phyloP scores from a whole-genome alignment of 108 stramenopile genomes.

The Conticribra weissflogii region DNA sequence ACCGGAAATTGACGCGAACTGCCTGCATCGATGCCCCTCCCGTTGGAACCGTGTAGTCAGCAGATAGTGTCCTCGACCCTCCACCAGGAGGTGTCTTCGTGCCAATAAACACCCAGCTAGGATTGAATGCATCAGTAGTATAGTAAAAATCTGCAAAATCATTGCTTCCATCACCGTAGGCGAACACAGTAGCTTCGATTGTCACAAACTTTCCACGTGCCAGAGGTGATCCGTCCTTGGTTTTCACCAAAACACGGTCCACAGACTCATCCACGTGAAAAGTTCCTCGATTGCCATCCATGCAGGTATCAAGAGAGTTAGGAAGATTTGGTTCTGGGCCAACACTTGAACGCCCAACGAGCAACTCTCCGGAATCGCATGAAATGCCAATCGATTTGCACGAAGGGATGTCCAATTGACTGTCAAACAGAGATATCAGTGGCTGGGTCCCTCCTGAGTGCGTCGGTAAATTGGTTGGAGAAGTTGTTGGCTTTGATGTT shows the following conservation, averaged over 20 bases:
- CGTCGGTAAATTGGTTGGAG: not conserved
- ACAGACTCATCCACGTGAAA: constrained; percentile 10
- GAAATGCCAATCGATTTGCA: not conserved
- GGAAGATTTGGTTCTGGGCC: not conserved
- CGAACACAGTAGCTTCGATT: constrained; percentile 4
- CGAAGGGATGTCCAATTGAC: not conserved
- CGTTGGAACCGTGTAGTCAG: not conserved
- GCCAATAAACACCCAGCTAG: constrained; percentile 2
- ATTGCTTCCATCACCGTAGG: not conserved
- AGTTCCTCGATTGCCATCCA: not conserved
- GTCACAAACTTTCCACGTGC: not conserved
- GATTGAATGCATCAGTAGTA: not conserved
- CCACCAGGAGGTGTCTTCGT: not conserved
- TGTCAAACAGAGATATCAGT: not conserved
- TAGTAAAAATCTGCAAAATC: constrained; percentile 10
- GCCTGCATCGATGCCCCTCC: not conserved
- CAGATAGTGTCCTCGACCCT: not conserved
- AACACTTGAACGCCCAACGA: not conserved
- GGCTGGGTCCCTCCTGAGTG: not conserved
- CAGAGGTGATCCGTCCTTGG: not conserved
- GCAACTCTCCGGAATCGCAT: not conserved
- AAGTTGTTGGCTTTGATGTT: not conserved
- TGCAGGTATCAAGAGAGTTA: constrained; percentile 2
- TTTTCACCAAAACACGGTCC: not conserved
- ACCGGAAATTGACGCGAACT: not conserved